Percentiles rank a stretch among this genome's conserved stretches.
Evolutionary conservation across 148 eudicot genomes (phyloP).

Genomic region (Diospyros lotus): DNA sequence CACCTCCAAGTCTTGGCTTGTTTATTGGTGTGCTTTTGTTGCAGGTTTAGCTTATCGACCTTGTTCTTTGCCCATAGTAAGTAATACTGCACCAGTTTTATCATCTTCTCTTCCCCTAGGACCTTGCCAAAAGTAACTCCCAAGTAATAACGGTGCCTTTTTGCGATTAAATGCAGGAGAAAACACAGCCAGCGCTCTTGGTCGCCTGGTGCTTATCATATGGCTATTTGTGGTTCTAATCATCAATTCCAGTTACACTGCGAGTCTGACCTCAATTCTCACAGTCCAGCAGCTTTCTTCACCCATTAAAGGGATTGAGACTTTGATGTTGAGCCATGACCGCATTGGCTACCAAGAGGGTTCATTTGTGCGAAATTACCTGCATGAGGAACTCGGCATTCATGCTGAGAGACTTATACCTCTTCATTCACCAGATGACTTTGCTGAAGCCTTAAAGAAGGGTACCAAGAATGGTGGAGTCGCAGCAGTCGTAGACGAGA

Average conservation of each 20-base stretch:
- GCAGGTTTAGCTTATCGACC: constrained; percentile 88
- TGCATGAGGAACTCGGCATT: constrained; percentile 39
- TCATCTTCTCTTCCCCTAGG: too few species aligned
- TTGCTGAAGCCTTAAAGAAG: constrained; percentile 35
- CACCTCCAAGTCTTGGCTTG: background rate
- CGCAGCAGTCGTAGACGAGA: constrained; percentile 64
- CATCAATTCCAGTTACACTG: constrained; percentile 70
- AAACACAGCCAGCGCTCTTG: constrained; percentile 52
- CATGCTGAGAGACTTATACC: constrained; percentile 46
- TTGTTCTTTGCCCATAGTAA: constrained; percentile 68
- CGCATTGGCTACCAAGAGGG: constrained; percentile 68
- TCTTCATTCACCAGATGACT: constrained; percentile 46
- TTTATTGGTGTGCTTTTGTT: constrained; percentile 21
- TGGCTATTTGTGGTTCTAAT: constrained; percentile 76
- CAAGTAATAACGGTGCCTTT: background rate
- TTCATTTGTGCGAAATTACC: constrained; percentile 53
- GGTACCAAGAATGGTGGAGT: constrained; percentile 69
- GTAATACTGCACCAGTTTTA: constrained; percentile 17
- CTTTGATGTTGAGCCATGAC: constrained; percentile 34
- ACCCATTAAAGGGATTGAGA: constrained; percentile 57
- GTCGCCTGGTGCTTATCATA: constrained; percentile 60
- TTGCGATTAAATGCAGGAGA: constrained; percentile 40
- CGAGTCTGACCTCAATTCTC: constrained; percentile 72
- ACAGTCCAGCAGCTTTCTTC: constrained; percentile 67
- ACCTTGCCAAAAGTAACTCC: too few species aligned